Percentiles rank a stretch among this genome's conserved stretches.
These are phyloP conservation scores for Nigrograna mackinnonii DNA, from an alignment of 2,329 filamentous ascomycete species.

Conservation along the genomic window DNA sequence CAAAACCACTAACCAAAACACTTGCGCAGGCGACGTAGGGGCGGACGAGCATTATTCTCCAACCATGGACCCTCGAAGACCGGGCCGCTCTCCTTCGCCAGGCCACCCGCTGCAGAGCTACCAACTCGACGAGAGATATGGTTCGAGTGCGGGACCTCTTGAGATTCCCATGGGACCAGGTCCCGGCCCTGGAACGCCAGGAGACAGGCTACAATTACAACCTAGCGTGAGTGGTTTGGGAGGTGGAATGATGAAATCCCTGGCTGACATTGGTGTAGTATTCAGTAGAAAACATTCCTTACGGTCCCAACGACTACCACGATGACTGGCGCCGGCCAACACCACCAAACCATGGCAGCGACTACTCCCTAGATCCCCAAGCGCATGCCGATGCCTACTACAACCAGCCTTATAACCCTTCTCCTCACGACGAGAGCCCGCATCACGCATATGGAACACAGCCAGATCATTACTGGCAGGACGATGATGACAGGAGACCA, in stretches of 20 bases:
- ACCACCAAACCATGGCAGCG: constrained; percentile 56
- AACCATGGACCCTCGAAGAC: constrained; percentile 57
- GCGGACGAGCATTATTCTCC: constrained; percentile 31
- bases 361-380: constrained; percentile 80
- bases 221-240: constrained; percentile 68
- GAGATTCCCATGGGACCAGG: constrained; percentile 70
- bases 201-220: constrained; percentile 80
- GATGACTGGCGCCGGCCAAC: constrained; percentile 52
- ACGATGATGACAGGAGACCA: constrained; percentile 72
- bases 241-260: background rate
- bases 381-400: constrained; percentile 88
- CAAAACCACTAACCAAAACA: constrained; percentile 15
- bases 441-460: constrained; percentile 54
- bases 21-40: constrained; percentile 20
- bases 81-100: constrained; percentile 69
- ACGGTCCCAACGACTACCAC: constrained; percentile 63
- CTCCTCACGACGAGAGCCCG: constrained; percentile 62
- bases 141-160: constrained; percentile 56
- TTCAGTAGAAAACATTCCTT: constrained; percentile 72
- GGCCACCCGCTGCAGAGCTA: constrained; percentile 76
- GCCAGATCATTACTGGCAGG: constrained; percentile 62
- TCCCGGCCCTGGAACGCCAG: constrained; percentile 59
- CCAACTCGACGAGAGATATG: constrained; percentile 80
- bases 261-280: constrained; percentile 53
- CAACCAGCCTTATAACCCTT: constrained; percentile 78